Conservation (phyloP, 2,329 filamentous ascomycete species). For the Coleophoma eucalyptorum region DNA sequence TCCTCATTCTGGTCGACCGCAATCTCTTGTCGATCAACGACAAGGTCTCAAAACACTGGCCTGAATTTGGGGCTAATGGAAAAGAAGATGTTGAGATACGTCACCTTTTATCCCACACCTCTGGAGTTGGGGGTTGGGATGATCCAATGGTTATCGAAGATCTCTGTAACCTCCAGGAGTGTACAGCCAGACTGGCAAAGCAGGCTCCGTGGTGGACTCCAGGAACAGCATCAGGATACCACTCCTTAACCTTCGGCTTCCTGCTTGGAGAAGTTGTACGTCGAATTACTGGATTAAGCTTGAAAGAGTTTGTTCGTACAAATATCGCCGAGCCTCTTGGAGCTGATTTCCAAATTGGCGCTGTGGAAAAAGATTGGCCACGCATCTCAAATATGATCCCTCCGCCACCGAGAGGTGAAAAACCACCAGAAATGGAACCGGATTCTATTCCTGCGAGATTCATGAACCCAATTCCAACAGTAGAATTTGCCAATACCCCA, state of each 20-base stretch:
- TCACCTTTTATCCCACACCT: slow-evolving; percentile 36
- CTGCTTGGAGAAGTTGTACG: slow-evolving; percentile 39
- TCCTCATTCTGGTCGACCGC: neutral
- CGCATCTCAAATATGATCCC: slow-evolving; percentile 3
- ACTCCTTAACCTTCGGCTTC: slow-evolving; percentile 34
- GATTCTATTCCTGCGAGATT: slow-evolving; percentile 1
- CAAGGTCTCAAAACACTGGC: slow-evolving; percentile 39
- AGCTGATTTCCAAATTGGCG: slow-evolving; percentile 8
- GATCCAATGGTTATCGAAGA: slow-evolving; percentile 26
- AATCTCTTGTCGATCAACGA: slow-evolving; percentile 29
- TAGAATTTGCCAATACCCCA: neutral
- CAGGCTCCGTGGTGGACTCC: slow-evolving; percentile 41
- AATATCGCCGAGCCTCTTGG: slow-evolving; percentile 2
- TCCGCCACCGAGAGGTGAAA: neutral
- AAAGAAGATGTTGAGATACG: slow-evolving; percentile 35
- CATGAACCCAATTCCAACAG: neutral
- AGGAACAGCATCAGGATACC: slow-evolving; percentile 39
- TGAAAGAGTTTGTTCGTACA: slow-evolving; percentile 37
- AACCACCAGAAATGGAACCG: neutral
- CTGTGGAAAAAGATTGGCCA: neutral
- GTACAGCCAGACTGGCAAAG: slow-evolving; percentile 30
- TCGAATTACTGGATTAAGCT: slow-evolving; percentile 33
- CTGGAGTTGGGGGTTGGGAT: slow-evolving; percentile 31
- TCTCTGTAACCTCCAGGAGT: slow-evolving; percentile 26
- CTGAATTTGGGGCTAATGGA: slow-evolving; percentile 38